Evolutionary conservation across 2,329 filamentous ascomycete species (phyloP).

Genomic region (Fusarium praegraminearum): DNA sequence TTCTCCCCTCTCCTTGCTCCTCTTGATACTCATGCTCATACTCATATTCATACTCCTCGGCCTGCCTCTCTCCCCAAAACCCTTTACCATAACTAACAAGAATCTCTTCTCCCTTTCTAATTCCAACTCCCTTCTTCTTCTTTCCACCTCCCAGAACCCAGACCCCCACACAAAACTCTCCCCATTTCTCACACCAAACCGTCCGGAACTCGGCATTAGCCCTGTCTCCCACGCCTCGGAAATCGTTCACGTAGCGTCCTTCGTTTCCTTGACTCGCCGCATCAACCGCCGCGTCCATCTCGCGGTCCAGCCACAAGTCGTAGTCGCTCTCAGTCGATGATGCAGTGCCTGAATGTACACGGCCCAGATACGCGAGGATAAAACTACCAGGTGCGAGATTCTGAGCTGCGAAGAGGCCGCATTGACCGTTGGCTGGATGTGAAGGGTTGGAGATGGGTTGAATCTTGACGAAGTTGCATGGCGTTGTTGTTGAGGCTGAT

Average conservation of each 20-base stretch:
- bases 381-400: conserved; percentile 66
- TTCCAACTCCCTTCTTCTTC: conserved; percentile 49
- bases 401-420: conserved; percentile 69
- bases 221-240: conserved; percentile 65
- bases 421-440: conserved; percentile 70
- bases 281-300: conserved; percentile 69
- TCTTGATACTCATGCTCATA: conserved; percentile 10
- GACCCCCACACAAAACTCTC: conserved; percentile 68
- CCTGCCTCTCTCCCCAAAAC: conserved; percentile 66
- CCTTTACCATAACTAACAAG: conserved; percentile 76
- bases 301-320: conserved; percentile 72
- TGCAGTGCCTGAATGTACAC: conserved; percentile 61
- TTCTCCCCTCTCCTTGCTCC: background rate
- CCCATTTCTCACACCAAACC: conserved; percentile 65
- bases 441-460: conserved; percentile 61
- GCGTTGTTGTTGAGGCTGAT: conserved; percentile 54
- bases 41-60: conserved; percentile 23
- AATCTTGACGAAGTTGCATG: conserved; percentile 66
- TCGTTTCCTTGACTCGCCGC: conserved; percentile 70
- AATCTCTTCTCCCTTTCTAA: conserved; percentile 72
- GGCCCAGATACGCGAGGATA: conserved; percentile 72
- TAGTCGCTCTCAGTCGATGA: conserved; percentile 62
- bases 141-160: conserved; percentile 60
- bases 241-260: conserved; percentile 75
- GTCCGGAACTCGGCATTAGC: conserved; percentile 71